Base-by-base conservation (phyloP, 2,329 filamentous ascomycete species). In the Aureobasidium sp. region DNA sequence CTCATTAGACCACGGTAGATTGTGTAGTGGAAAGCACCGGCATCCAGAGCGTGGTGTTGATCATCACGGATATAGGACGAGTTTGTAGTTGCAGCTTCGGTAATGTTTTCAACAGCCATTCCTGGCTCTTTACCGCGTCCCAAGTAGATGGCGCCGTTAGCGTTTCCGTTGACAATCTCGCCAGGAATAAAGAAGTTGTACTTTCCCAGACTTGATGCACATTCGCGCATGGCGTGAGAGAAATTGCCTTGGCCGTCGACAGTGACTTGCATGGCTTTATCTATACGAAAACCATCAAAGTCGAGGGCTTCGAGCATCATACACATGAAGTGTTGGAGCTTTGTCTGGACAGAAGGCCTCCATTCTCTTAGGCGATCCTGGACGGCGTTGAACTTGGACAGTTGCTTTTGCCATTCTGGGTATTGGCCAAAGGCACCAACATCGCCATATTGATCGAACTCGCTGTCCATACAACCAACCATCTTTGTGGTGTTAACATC, bases 341-440 rank as follows among this genome's bases (percentile, higher is more conserved):
- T 83, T 50, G 80, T 76, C 36, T 79, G 74, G 0, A 87, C 84
- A 13, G 79, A 79, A 3, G 82, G 81, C 30, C 79, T 68, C 85
- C 85, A 88, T 66, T 86, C 84, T 58, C 85, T 79, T 3, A 88
- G 75, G 68, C 85, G 83, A 70, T 88, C 85, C 71, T 88, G 85
- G 1, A 87, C 85, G 45, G 81, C 84, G 52, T 84, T 83, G 71
- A 87, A 88, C 66, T 87, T 87, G 25, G 83, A 79, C 45, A 87
- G 76, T 69, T 87, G 82, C 69, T 83, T 81, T 67, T 85, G 75
- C 81, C 82, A 87, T 67, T 86, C 83, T 0, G 83, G 81, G 62
- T 81, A 86, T 15, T 84, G 79, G 65, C 84, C 85, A 66, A 86
- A 86, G 44, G 83, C 83, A 69, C 84, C 82, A 29, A 81, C 81